These are phyloP conservation scores for Phlebopus sp. DNA, from an alignment of 1,284 basidiomycete genomes.

Conservation along the genomic window DNA sequence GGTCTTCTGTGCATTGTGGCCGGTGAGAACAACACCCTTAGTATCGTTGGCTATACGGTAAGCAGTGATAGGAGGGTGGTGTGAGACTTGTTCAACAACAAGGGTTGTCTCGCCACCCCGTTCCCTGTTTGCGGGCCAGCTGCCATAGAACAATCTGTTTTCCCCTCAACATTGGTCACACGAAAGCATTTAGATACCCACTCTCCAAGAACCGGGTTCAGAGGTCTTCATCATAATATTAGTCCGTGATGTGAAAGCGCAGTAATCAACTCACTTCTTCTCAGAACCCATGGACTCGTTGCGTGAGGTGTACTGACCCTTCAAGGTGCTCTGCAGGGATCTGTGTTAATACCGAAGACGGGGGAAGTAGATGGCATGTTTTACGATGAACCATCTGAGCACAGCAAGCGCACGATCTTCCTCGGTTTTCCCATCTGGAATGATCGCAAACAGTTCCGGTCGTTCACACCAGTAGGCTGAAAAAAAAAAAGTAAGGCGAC, in stretches of 20 bases:
- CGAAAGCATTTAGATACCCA: slow-evolving; percentile 38
- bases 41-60: slow-evolving; percentile 83
- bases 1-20: slow-evolving; percentile 97
- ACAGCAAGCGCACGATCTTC: slow-evolving; percentile 76
- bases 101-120: slow-evolving; percentile 79
- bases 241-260: slow-evolving; percentile 5
- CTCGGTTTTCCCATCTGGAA: slow-evolving; percentile 70
- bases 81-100: slow-evolving; percentile 96
- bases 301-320: slow-evolving; percentile 91
- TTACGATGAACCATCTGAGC: slow-evolving; percentile 87
- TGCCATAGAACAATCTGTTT: slow-evolving; percentile 82
- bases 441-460: slow-evolving; percentile 79
- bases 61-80: slow-evolving; percentile 88
- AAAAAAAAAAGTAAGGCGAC: slow-evolving; percentile 5
- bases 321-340: slow-evolving; percentile 70
- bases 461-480: slow-evolving; percentile 91
- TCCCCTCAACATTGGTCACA: slow-evolving; percentile 1
- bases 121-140: slow-evolving; percentile 81
- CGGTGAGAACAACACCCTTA: slow-evolving; percentile 79
- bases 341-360: slow-evolving; percentile 4
- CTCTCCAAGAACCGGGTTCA: slow-evolving; percentile 96
- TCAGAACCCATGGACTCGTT: slow-evolving; percentile 94
- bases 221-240: slow-evolving; percentile 53
- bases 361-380: slow-evolving; percentile 15
- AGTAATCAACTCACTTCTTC: slow-evolving; percentile 72